Evolutionary conservation across 768 basidiomycete species (phyloP).

Genomic region (Mycena maculata): DNA sequence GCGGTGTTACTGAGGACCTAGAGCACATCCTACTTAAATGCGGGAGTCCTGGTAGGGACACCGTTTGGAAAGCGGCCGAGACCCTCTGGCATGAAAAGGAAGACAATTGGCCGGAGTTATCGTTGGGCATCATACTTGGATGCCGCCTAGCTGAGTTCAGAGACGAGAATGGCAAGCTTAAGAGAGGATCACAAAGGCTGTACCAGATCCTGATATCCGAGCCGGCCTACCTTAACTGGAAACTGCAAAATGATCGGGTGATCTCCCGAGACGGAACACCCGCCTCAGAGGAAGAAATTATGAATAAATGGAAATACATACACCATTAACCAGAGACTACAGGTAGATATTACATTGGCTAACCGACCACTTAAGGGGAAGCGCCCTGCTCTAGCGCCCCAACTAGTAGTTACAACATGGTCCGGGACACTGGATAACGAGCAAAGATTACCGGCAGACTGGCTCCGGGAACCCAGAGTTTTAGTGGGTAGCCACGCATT

Average conservation of each 20-base stretch:
- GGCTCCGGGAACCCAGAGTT: constrained; percentile 24
- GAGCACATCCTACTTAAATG: too few relatives aligned
- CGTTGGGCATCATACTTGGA: not conserved
- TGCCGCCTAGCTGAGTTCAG: too few relatives aligned
- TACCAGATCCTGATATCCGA: not conserved
- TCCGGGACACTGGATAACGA: too few relatives aligned
- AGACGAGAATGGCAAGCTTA: not conserved
- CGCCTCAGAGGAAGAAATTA: not conserved
- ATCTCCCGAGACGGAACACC: not conserved
- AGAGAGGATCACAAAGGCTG: not conserved
- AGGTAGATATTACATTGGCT: too few relatives aligned
- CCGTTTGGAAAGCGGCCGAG: too few relatives aligned
- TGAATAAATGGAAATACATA: not conserved
- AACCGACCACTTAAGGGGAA: too few relatives aligned
- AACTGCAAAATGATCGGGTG: not conserved
- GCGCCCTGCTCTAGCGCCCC: too few relatives aligned
- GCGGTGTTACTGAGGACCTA: too few relatives aligned
- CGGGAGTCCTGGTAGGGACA: not conserved
- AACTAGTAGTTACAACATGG: too few relatives aligned
- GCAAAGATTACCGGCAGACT: constrained; percentile 10
- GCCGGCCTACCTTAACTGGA: not conserved
- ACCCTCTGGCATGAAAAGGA: not conserved
- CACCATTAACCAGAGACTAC: not conserved
- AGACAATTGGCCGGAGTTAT: not conserved
- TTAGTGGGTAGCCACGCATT: constrained; percentile 23